A percentile compares a stretch with the other conserved stretches of the same genome.
phyloP scores from a whole-genome alignment of 345 rosid genomes.

The Combretum micranthum region DNA sequence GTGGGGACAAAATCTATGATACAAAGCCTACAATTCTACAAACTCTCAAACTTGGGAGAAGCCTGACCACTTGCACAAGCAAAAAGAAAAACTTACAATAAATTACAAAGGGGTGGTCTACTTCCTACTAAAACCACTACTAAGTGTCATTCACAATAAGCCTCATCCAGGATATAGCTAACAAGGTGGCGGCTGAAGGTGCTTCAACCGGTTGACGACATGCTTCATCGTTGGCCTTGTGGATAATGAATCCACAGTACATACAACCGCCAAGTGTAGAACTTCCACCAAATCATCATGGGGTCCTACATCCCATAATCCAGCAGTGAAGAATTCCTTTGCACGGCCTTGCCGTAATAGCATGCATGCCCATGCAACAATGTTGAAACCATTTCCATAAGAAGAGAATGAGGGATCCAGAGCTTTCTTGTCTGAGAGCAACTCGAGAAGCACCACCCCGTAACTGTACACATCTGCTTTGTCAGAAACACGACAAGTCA shows the following conservation, averaged over 20 bases:
- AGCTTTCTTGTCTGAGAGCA: conserved; percentile 83
- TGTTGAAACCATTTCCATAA: conserved; percentile 86
- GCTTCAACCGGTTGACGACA: conserved; percentile 39
- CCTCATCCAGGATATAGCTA: conserved; percentile 13
- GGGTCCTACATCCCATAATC: conserved; percentile 51
- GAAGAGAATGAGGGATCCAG: conserved; percentile 85
- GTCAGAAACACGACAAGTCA: conserved; percentile 97
- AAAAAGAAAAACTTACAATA: conserved; percentile 3
- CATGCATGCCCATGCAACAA: conserved; percentile 89
- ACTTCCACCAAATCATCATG: conserved; percentile 59
- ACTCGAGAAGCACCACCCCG: conserved; percentile 82
- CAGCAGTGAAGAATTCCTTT: conserved; percentile 47
- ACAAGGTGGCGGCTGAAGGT: conserved; percentile 43
- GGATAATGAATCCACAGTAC: conserved; percentile 49
- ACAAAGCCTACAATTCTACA: conserved; percentile 19
- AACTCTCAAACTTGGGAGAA: too few relatives aligned
- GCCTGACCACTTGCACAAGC: background rate
- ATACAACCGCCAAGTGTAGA: conserved; percentile 44
- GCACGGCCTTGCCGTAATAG: conserved; percentile 79
- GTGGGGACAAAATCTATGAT: conserved; percentile 27
- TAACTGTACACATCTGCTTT: conserved; percentile 97
- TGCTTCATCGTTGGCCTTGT: conserved; percentile 56
- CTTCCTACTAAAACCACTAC: conserved; percentile 15
- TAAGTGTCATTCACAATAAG: conserved; percentile 16
- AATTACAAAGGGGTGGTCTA: conserved; percentile 17